Base-by-base conservation (phyloP, 1,139 yeast genomes). In the Nakaseomyces uthaithaninus region DNA sequence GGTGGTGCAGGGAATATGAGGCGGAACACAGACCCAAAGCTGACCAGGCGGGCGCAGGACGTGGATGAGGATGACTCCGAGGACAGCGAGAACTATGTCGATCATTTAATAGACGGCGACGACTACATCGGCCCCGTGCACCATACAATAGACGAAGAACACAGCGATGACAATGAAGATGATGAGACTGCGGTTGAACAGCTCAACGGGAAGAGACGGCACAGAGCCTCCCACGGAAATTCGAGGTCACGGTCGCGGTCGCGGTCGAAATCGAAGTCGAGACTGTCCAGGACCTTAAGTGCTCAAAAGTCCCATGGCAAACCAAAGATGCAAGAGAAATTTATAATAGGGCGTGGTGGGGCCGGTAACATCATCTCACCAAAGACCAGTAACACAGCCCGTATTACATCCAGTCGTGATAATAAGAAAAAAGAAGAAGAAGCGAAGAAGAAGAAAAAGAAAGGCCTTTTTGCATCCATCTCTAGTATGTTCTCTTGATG, bases 1-100 rank as follows among this genome's bases (percentile, higher is more conserved):
- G 93, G 93, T 8, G 93, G 93, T 2, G 79, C 75, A 38, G 93
- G 93, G 4, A 82, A 82, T 55, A 82, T 82, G 85, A 66, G 78
- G 41, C 70, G 63, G 47, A 81, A 81, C 59, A 70, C 69, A 35
- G 79, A 80, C 55, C 77, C 83, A 1, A 69, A 71, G 41, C 55
- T 75, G 39, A 72, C 86, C 3, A 67, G 91, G 45, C 72, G 68
- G 50, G 70, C 82, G 12, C 91, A 82, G 59, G 91, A 80, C 51
- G 87, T 80, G 3, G 87, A 78, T 40, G 73, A 65, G 3, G 51
- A 48, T 17, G 50, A 45, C 4, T 45, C 43, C 10, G 51, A 49
- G 5, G 39, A 18, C 12, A 27, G 26, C 27, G 39, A 41, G 12
- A 44, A 42, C 24, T 42, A 38, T 15, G 44, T 42, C 15, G 42